Percentiles rank a stretch among this genome's conserved stretches.
Evolutionary conservation across 2,329 filamentous ascomycete species (phyloP).

Genomic region (Stylonectria norvegica): DNA sequence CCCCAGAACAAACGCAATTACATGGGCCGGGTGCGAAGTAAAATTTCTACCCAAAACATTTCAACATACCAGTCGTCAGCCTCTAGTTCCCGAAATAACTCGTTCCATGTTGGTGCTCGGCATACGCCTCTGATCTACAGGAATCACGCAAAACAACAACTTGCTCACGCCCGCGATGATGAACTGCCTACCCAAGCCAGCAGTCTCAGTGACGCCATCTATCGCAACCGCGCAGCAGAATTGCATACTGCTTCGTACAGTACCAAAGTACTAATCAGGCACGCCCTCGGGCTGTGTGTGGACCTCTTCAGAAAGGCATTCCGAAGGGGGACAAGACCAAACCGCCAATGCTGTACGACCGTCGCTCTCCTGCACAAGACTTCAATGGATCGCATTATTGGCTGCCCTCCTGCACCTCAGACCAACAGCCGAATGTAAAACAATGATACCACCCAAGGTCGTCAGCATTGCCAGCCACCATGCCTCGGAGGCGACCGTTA

Average conservation of each 20-base stretch:
- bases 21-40: too few species aligned
- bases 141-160: too few species aligned
- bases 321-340: slow-evolving; percentile 19
- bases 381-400: slow-evolving; percentile 24
- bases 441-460: slow-evolving; percentile 9
- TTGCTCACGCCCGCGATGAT: too few species aligned
- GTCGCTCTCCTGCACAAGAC: slow-evolving; percentile 8
- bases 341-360: slow-evolving; percentile 20
- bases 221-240: slow-evolving; percentile 16
- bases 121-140: too few species aligned
- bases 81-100: too few species aligned
- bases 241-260: slow-evolving; percentile 21
- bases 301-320: slow-evolving; percentile 15
- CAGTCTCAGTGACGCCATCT: slow-evolving; percentile 23
- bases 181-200: too few species aligned
- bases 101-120: too few species aligned
- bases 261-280: slow-evolving; percentile 11
- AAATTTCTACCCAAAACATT: too few species aligned
- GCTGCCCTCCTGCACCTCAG: slow-evolving; percentile 16
- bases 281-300: slow-evolving; percentile 10
- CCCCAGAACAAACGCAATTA: too few species aligned
- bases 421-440: slow-evolving; percentile 19
- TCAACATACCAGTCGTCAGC: too few species aligned
- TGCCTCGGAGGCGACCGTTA: slow-evolving; percentile 20
- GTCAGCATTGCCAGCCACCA: slow-evolving; percentile 14